Evolutionary conservation across 1,284 basidiomycete species (phyloP).

Genomic region (Trichosporon faecale): DNA sequence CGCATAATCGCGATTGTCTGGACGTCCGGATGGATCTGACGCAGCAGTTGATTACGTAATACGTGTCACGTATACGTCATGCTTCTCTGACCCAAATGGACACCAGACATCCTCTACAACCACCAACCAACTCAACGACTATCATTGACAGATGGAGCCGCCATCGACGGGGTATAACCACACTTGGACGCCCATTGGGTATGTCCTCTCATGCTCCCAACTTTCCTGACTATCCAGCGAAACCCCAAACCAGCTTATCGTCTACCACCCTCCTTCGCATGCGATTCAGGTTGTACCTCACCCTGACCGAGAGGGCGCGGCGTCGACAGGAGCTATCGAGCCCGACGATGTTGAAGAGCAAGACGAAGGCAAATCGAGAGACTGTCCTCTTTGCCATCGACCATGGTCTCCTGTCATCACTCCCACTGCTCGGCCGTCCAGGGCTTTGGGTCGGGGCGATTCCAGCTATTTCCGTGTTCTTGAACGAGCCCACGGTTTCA

Average conservation of each 20-base stretch:
- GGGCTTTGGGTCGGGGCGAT: neutral
- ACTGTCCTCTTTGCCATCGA: conserved; percentile 42
- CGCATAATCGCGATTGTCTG: neutral
- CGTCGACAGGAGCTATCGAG: neutral
- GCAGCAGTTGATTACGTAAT: neutral
- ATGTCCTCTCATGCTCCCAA: neutral
- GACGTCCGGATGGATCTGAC: neutral
- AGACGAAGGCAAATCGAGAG: neutral
- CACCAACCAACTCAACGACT: neutral
- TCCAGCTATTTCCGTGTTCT: conserved; percentile 44
- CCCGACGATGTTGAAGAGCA: neutral
- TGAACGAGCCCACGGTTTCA: conserved; percentile 44
- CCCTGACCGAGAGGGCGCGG: neutral
- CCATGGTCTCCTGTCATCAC: conserved; percentile 13
- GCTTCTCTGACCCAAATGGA: too few species aligned
- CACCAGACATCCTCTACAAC: neutral
- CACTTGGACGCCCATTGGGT: conserved; percentile 36
- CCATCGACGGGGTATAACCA: neutral
- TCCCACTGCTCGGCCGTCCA: neutral
- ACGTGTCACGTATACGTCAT: neutral
- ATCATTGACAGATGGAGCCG: neutral
- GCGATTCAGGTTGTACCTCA: conserved; percentile 63
- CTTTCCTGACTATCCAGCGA: conserved; percentile 31
- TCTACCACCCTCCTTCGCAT: conserved; percentile 82
- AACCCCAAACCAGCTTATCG: conserved; percentile 76